Evolutionary conservation across 2,329 filamentous ascomycete genomes (phyloP).

Genomic region (Hypomyces rosellus): DNA sequence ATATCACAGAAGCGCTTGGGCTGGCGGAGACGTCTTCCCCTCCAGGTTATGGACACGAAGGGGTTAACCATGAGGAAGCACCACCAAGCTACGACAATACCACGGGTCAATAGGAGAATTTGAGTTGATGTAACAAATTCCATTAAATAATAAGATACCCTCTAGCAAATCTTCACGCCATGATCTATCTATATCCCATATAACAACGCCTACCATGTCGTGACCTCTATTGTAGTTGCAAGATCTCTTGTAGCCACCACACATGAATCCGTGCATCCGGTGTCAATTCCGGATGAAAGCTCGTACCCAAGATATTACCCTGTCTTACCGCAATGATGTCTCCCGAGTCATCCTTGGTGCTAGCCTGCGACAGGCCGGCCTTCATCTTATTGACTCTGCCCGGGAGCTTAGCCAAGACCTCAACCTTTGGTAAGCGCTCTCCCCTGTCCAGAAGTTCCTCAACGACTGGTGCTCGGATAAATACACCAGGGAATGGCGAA

Average conservation of each 20-base stretch:
- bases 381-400: conserved; percentile 32
- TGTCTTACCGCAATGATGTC: conserved; percentile 87
- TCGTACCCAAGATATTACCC: conserved; percentile 88
- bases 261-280: conserved; percentile 80
- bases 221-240: conserved; percentile 15
- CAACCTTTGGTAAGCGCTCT: conserved; percentile 29
- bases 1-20: conserved; percentile 22
- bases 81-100: background rate
- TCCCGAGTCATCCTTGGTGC: conserved; percentile 41
- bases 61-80: background rate
- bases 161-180: background rate
- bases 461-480: conserved; percentile 91
- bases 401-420: conserved; percentile 47
- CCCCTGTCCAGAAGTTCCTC: conserved; percentile 60
- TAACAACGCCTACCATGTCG: background rate
- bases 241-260: conserved; percentile 79
- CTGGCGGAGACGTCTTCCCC: conserved; percentile 4
- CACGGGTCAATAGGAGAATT: background rate
- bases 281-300: conserved; percentile 93
- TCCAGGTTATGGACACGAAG: background rate
- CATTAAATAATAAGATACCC: background rate
- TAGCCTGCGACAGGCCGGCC: conserved; percentile 31
- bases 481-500: conserved; percentile 67
- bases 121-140: no score
- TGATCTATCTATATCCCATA: conserved; percentile 6